Evolutionary conservation across 257 asterid genomes (phyloP), one percentile per base, ranked within the genome.

Genomic region (Orobanche coerulescens): DNA sequence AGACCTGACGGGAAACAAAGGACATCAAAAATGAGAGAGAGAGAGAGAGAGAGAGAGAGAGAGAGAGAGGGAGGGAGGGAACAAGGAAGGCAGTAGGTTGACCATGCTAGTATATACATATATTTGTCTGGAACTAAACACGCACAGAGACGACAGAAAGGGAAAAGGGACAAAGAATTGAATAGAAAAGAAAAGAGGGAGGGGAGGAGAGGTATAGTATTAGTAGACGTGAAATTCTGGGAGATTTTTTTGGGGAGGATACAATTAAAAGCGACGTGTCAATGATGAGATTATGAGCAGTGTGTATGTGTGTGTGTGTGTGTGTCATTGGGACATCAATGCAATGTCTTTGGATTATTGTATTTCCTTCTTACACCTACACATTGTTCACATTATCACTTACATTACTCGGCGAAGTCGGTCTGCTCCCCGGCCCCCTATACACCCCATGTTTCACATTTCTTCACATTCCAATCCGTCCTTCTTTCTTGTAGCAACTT

Each of bases 271-370:
- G 86, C 78, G 82, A 77, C 86, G 64, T 74, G 75, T 68, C 81
- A 77, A 80, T 77, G 83, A 80, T 74, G 82, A 80, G 80, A 67
- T 80, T 71, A 76, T 76, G 78, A 70, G 55, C 66, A 68, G 51
- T 64, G 68, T 73, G 51, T 64, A 65, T 77, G 3, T 40, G 11
- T 10, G 47, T 40, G 47, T 40, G 47, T 40, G 16, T 40, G 47
- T 12, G n/a, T 40, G 75, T 77, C 81, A 68, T 68, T 46, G 65
- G 23, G 66, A 61, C 56, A 69, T 70, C 75, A 65, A 69, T 74
- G n/a, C n/a, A n/a, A n/a, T n/a, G n/a, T n/a, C 50, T 69, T 67
- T 55, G 63, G 34, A 18, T 39, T 57, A 50, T n/a, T n/a, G 10
- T 47, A 36, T 37, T 37, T 37, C 43, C 71, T 56, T 61, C 72